These are phyloP conservation scores for Nothophaeocryptopus gaeumannii DNA, from an alignment of 2,329 filamentous ascomycete species.

Conservation along the genomic window DNA sequence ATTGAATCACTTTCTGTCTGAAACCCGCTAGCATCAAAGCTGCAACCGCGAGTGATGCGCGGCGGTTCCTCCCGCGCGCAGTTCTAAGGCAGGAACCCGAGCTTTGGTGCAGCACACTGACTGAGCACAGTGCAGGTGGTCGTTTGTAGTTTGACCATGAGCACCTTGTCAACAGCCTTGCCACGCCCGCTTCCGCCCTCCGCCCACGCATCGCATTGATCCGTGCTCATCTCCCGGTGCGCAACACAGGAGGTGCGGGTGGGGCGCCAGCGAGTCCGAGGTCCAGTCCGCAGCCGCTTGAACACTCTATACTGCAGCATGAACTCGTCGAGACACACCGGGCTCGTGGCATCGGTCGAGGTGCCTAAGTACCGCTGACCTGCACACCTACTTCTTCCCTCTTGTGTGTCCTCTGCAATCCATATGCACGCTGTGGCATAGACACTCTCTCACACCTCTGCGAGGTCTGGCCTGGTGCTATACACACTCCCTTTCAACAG, in stretches of 20 bases:
- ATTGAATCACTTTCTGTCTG: too few species aligned
- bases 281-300: not conserved
- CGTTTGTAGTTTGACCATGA: too few species aligned
- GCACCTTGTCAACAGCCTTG: not conserved
- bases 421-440: conserved; percentile 22
- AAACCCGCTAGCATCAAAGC: too few species aligned
- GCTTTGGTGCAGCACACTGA: too few species aligned
- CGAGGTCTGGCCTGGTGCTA: conserved; percentile 30
- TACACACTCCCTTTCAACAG: conserved; percentile 26
- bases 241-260: conserved; percentile 18
- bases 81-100: too few species aligned
- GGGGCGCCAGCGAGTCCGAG: conserved; percentile 2
- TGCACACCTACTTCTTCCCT: conserved; percentile 17
- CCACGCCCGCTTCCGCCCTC: not conserved
- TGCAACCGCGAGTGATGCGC: too few species aligned
- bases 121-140: too few species aligned
- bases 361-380: conserved; percentile 19
- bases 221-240: conserved; percentile 14
- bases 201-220: too few species aligned
- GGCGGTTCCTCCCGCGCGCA: too few species aligned
- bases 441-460: conserved; percentile 24
- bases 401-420: conserved; percentile 15
- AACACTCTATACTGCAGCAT: too few species aligned
- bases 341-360: conserved; percentile 15
- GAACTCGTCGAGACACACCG: conserved; percentile 2